Evolutionary conservation across 2,329 filamentous ascomycete species (phyloP), one percentile per base, ranked within the genome.

Genomic region (Lasiodiplodia gonubiensis): DNA sequence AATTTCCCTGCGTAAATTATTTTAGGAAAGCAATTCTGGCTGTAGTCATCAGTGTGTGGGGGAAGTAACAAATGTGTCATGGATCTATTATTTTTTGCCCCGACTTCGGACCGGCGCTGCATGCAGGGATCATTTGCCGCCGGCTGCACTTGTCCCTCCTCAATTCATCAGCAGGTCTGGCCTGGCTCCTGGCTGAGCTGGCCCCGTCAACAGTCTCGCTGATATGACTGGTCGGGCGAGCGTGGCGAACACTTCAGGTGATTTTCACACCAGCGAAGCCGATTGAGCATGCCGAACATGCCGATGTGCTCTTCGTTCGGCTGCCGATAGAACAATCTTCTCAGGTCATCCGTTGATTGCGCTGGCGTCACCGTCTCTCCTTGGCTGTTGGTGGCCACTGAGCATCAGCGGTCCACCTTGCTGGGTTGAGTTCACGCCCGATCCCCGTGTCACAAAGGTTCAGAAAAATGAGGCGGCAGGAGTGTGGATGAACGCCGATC

Each of bases 251-350:
- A 46, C 30, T 63, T 63, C 59, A 63, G 59, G 59, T 51, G 59
- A 63, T 63, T 6, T 25, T 51, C 59, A 27, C 42, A 33, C 18
- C 18, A 55, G 59, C 11, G n/a, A 49, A 27, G 59, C 59, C 59
- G 59, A 49, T 51, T 4, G 2, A 18, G 27, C 21, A 51, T 59
- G 64, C 64, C 64, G 64, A 66, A 59, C n/a, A 66, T 66, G 64
- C 64, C 64, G 64, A 59, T 37, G 18, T 33, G 23, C 48, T 49
- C 33, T 37, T 27, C 63, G 12, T 65, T 11, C 21, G 35, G 25
- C 25, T 18, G 49, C 49, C 63, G 51, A 65, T 25, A 25, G 49
- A 14, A 18, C 61, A 14, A 42, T 11, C 8, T 30, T 27, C 16
- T 63, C 25, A 42, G 7, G 33, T 51, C 27, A 30, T 59, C 14